A percentile compares a stretch with the other conserved stretches of the same genome.
These are phyloP conservation scores for Alternaria viburni DNA, from an alignment of 2,329 filamentous ascomycete genomes.

Conservation along the genomic window DNA sequence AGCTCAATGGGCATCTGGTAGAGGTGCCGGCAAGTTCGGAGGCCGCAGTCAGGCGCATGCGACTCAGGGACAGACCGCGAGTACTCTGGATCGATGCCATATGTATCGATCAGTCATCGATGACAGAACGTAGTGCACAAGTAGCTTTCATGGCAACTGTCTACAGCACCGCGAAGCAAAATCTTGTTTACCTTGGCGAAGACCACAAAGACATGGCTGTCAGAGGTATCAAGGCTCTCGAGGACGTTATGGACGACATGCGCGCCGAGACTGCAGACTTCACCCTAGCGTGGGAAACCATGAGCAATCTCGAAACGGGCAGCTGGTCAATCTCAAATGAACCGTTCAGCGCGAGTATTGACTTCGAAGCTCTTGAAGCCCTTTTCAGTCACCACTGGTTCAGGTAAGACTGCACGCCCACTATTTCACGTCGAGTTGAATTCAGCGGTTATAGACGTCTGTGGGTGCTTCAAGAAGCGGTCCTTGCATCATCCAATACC, in stretches of 20 bases:
- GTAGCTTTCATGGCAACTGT: neutral
- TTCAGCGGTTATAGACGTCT: neutral
- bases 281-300: rapidly evolving
- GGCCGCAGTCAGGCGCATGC: neutral
- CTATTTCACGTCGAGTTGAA: rapidly evolving
- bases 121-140: neutral
- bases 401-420: neutral
- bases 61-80: neutral
- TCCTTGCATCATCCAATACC: neutral
- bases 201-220: neutral
- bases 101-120: neutral
- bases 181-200: neutral
- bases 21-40: neutral
- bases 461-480: neutral
- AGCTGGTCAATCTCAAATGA: too few relatives aligned
- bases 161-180: rapidly evolving
- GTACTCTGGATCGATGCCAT: neutral
- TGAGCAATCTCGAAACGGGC: too few relatives aligned
- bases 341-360: rapidly evolving
- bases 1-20: neutral
- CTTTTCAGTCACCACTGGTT: neutral
- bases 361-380: neutral
- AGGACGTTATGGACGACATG: neutral
- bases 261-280: rapidly evolving
- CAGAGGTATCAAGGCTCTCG: neutral